A percentile compares a stretch with the other conserved stretches of the same genome.
phyloP scores from a whole-genome alignment of 768 basidiomycete species.

The Gloeopeniophorella convolvens region DNA sequence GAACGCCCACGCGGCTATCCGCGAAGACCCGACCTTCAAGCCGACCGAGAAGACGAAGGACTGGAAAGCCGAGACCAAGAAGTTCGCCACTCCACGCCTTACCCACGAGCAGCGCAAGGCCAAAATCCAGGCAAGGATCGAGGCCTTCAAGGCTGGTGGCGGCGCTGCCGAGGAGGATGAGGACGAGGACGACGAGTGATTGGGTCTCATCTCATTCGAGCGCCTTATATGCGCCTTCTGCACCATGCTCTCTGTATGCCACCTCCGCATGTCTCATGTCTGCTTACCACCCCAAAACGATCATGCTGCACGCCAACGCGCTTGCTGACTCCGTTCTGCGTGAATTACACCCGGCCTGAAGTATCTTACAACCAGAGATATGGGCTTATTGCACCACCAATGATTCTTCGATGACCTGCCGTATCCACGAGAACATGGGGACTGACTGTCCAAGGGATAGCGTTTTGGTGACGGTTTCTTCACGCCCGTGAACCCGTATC shows the following conservation, averaged over 20 bases:
- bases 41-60: constrained; percentile 83
- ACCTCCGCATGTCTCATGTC: neutral
- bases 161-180: constrained; percentile 37
- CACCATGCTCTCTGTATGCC: neutral
- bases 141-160: constrained; percentile 74
- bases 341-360: neutral
- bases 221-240: neutral
- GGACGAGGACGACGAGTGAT: constrained; percentile 45
- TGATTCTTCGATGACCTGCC: constrained; percentile 10
- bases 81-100: constrained; percentile 63
- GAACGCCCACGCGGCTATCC: constrained; percentile 90
- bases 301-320: neutral
- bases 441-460: constrained; percentile 4
- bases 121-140: constrained; percentile 82
- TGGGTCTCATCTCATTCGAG: neutral
- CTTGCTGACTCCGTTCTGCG: no score
- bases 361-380: neutral
- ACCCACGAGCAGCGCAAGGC: constrained; percentile 71
- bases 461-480: constrained; percentile 5
- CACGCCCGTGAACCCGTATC: neutral
- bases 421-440: constrained; percentile 17
- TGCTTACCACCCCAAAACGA: neutral
- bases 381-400: neutral
- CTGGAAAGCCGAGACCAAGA: constrained; percentile 83
- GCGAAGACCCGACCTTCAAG: constrained; percentile 88